Evolutionary conservation across 305 asterid genomes (phyloP).

Genomic region (Petunia hybrid): DNA sequence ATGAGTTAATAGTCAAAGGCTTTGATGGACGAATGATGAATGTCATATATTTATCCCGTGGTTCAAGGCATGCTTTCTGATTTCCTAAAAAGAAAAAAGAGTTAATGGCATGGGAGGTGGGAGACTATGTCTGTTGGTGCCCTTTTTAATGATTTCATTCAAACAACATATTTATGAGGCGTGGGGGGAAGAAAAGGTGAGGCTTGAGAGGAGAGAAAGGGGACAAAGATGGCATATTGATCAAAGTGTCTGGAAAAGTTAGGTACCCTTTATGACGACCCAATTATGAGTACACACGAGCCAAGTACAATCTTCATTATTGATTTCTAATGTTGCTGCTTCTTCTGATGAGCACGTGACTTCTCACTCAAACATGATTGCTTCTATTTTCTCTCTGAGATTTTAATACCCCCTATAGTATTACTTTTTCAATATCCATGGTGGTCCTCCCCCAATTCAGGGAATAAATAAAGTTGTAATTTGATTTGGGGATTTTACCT

Average conservation of each 20-base stretch:
- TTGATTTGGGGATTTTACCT: too few species aligned
- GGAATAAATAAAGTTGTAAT: too few species aligned
- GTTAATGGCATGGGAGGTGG: not conserved
- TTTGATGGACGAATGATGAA: conserved; percentile 16
- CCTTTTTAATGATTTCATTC: conserved; percentile 45
- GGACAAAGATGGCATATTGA: conserved; percentile 44
- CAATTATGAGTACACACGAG: conserved; percentile 69
- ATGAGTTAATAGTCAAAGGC: too few species aligned
- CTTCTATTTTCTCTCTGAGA: too few species aligned
- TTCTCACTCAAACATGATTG: not conserved
- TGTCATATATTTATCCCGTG: conserved; percentile 47
- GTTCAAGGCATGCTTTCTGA: conserved; percentile 65
- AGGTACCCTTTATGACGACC: conserved; percentile 57
- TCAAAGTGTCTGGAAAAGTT: conserved; percentile 69
- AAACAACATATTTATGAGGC: conserved; percentile 38
- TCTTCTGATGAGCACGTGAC: conserved; percentile 37
- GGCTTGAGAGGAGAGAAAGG: conserved; percentile 41
- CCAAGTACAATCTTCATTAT: conserved; percentile 60
- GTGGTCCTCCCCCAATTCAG: not conserved
- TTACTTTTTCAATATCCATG: not conserved
- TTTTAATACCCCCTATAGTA: too few species aligned
- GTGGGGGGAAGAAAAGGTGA: conserved; percentile 33
- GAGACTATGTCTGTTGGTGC: conserved; percentile 37
- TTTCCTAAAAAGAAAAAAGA: not conserved
- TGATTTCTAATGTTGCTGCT: conserved; percentile 32